Evolutionary conservation across 1,284 basidiomycete species (phyloP), one percentile per base, ranked within the genome.

Genomic region (Flammula alnicola): DNA sequence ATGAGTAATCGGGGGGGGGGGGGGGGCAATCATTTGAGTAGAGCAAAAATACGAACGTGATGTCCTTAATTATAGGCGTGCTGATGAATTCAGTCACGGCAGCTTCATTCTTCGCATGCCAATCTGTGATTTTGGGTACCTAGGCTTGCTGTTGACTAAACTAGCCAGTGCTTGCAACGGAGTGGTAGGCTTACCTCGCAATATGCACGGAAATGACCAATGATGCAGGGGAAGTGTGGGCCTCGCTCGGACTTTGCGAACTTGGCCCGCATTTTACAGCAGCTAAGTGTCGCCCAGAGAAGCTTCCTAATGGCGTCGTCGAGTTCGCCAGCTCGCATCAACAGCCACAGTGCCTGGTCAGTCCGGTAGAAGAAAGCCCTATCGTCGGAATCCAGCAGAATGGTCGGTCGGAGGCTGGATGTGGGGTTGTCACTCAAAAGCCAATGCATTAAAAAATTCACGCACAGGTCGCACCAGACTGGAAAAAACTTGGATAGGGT

Each of bases 191-290:
- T 35, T 27, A 55, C 59, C 27, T 39, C 6, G 0, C 12, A 12
- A 7, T 48, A 56, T 23, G 52, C 51, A 5, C 55, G 38, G 4
- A 57, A 29, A 25, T 57, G 44, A 7, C 60, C 60, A 11, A 60
- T 49, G 11, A 62, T 58, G 16, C 46, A 55, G 10, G 56, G 33
- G n/a, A 52, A 41, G 36, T 62, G 60, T 1, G 46, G 33, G 3
- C 60, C 60, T 1, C 54, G 57, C 3, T 32, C 10, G 30, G 12
- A n/a, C 10, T 11, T 17, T 17, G 16, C 10, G 5, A 14, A 36
- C 14, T 16, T 36, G 4, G 14, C n/a, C 14, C n/a, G n/a, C n/a
- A n/a, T n/a, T n/a, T n/a, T n/a, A n/a, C n/a, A n/a, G n/a, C n/a
- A n/a, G n/a, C n/a, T n/a, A n/a, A n/a, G n/a, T n/a, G n/a, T n/a